These are phyloP conservation scores for Aureobasidium sp. DNA, from an alignment of 2,329 filamentous ascomycete genomes.

Conservation along the genomic window DNA sequence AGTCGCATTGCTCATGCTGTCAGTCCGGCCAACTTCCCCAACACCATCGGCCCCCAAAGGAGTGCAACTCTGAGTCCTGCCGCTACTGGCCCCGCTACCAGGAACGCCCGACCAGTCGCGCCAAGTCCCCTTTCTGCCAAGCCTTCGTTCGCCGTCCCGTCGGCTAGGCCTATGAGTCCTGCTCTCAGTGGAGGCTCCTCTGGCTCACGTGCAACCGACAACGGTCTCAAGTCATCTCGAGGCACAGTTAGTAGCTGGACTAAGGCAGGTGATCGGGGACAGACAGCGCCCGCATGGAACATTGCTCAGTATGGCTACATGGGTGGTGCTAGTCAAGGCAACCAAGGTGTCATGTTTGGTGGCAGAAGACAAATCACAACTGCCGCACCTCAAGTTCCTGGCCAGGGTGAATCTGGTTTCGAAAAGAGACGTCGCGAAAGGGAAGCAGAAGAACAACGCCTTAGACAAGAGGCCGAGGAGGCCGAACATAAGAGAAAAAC, in stretches of 20 bases:
- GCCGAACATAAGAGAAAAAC: constrained; percentile 39
- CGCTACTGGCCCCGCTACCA: constrained; percentile 20
- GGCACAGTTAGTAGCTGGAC: constrained; percentile 81
- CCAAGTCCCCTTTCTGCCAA: neutral
- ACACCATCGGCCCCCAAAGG: constrained; percentile 64
- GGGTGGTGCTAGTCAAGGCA: constrained; percentile 93
- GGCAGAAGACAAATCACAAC: constrained; percentile 86
- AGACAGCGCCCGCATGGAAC: constrained; percentile 89
- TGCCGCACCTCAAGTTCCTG: constrained; percentile 65
- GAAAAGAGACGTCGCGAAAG: constrained; percentile 56
- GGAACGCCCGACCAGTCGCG: neutral
- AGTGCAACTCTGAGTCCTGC: constrained; percentile 37
- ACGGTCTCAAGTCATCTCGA: constrained; percentile 33
- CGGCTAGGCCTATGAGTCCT: constrained; percentile 34
- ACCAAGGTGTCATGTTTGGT: constrained; percentile 87
- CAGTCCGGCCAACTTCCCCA: constrained; percentile 65
- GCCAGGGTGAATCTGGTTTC: constrained; percentile 64
- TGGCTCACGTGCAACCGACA: constrained; percentile 46
- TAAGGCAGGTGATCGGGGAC: constrained; percentile 68
- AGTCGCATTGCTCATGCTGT: constrained; percentile 72
- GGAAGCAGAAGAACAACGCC: constrained; percentile 45
- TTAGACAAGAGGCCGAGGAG: constrained; percentile 42
- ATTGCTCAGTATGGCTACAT: constrained; percentile 98
- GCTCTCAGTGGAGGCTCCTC: constrained; percentile 46
- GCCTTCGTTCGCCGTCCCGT: constrained; percentile 22